phyloP scores from a whole-genome alignment of 106 monocot genomes.

The Cymbidium sinense region DNA sequence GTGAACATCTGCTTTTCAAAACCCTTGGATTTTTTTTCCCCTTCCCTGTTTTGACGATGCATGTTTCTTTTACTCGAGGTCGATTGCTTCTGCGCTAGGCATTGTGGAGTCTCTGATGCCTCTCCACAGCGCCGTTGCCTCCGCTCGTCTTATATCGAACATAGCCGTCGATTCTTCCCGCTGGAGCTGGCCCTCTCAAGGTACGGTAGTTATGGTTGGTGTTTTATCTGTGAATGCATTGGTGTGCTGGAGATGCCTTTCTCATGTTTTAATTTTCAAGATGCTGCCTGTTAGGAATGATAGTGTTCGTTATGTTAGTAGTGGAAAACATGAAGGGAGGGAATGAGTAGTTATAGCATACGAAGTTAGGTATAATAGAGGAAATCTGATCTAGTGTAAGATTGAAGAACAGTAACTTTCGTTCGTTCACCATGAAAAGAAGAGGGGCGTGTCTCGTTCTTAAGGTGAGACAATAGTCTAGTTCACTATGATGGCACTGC shows the following conservation, averaged over 20 bases:
- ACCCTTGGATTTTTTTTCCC: background rate
- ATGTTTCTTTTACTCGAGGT: slow-evolving; percentile 11
- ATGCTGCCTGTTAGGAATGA: too few species aligned
- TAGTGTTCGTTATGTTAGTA: too few species aligned
- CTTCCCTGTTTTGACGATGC: background rate
- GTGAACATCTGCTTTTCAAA: background rate
- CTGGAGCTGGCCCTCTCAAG: slow-evolving; percentile 58
- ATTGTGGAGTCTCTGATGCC: slow-evolving; percentile 33
- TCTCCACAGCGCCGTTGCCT: slow-evolving; percentile 45
- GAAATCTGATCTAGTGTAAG: too few species aligned
- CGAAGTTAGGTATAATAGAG: too few species aligned
- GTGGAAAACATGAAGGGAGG: too few species aligned
- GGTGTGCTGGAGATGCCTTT: background rate
- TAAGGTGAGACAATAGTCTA: too few species aligned
- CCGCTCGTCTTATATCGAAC: slow-evolving; percentile 37
- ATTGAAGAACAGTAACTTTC: too few species aligned
- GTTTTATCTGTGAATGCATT: background rate
- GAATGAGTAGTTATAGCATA: too few species aligned
- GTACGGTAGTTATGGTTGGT: slow-evolving; percentile 4
- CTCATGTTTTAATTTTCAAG: background rate
- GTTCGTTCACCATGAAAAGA: too few species aligned
- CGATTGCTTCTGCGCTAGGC: slow-evolving; percentile 19
- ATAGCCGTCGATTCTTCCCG: slow-evolving; percentile 43
- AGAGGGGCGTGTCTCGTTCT: too few species aligned
- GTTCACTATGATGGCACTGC: too few species aligned